Evolutionary conservation across 2,329 filamentous ascomycete species (phyloP).

Genomic region (Neobulgaria alba): DNA sequence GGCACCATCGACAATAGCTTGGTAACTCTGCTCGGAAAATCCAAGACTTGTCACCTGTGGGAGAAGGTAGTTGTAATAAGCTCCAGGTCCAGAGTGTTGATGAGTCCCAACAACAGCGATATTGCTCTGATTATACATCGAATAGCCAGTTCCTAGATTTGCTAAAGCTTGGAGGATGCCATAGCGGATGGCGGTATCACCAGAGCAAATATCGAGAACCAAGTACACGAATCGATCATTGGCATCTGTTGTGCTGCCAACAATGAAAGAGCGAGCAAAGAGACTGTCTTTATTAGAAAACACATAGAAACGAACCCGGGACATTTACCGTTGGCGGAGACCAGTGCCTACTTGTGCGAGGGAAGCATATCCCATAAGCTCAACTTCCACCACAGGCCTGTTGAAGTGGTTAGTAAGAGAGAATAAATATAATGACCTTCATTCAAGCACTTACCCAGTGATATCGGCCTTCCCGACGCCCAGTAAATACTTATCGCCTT

Average conservation of each 20-base stretch:
- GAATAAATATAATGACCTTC: no score
- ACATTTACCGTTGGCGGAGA: conserved; percentile 58
- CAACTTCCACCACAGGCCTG: conserved; percentile 76
- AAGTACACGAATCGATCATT: conserved; percentile 74
- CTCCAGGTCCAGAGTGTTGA: conserved; percentile 82
- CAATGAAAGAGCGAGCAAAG: conserved; percentile 84
- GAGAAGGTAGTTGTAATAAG: conserved; percentile 87
- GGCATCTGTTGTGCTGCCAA: conserved; percentile 59
- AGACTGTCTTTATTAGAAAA: conserved; percentile 32
- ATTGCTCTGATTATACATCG: conserved; percentile 68
- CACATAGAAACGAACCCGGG: background rate
- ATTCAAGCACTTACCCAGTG: conserved; percentile 51
- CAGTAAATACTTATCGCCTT: conserved; percentile 43
- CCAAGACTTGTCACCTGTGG: conserved; percentile 84
- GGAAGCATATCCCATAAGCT: conserved; percentile 87
- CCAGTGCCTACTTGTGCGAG: conserved; percentile 72
- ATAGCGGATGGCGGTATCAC: conserved; percentile 78
- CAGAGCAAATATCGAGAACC: conserved; percentile 76
- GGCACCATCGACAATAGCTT: conserved; percentile 82
- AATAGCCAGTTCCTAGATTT: conserved; percentile 61
- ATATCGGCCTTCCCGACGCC: conserved; percentile 66
- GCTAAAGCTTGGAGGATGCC: conserved; percentile 73
- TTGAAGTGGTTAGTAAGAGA: conserved; percentile 6
- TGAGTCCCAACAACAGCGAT: conserved; percentile 87
- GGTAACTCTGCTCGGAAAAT: conserved; percentile 77